Conservation (phyloP, 352 stramenopile species). For the Aphanomyces stellatus region DNA sequence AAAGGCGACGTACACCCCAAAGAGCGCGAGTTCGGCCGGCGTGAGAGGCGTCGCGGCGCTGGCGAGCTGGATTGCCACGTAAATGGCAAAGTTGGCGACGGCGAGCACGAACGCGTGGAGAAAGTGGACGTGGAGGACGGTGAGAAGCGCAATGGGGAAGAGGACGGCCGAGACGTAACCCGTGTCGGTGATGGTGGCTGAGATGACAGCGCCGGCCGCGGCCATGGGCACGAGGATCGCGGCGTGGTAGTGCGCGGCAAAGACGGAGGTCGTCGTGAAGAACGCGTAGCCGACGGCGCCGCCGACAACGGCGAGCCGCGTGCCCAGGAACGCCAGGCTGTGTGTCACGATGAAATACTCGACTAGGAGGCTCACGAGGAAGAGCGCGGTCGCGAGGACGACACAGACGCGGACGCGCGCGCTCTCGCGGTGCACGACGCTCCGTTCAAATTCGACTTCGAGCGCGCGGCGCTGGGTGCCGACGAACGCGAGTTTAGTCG, state of each 20-base stretch:
- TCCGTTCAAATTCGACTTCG: slow-evolving; percentile 63
- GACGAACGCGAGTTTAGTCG: slow-evolving; percentile 74
- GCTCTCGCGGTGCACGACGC: slow-evolving; percentile 57
- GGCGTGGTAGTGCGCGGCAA: slow-evolving; percentile 67
- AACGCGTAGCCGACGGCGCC: slow-evolving; percentile 66
- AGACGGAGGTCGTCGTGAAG: slow-evolving; percentile 51
- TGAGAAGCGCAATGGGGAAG: slow-evolving; percentile 71
- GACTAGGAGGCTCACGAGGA: not conserved
- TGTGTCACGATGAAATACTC: slow-evolving; percentile 7
- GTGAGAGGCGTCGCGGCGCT: slow-evolving; percentile 19
- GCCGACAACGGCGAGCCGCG: slow-evolving; percentile 37
- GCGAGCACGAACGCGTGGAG: slow-evolving; percentile 60
- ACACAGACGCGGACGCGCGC: slow-evolving; percentile 32
- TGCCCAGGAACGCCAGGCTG: not conserved
- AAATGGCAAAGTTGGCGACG: slow-evolving; percentile 72
- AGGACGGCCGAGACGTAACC: slow-evolving; percentile 72
- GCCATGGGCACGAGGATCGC: slow-evolving; percentile 60
- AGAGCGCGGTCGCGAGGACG: not conserved
- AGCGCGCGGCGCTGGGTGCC: slow-evolving; percentile 63
- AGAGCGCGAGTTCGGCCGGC: slow-evolving; percentile 33
- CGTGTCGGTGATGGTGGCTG: slow-evolving; percentile 68
- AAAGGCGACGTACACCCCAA: slow-evolving; percentile 67
- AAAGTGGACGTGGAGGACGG: slow-evolving; percentile 78
- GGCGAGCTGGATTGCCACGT: slow-evolving; percentile 50
- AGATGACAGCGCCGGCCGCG: slow-evolving; percentile 58